Conservation (phyloP, 2,329 filamentous ascomycete genomes). For the Cryphonectria carpinicola region DNA sequence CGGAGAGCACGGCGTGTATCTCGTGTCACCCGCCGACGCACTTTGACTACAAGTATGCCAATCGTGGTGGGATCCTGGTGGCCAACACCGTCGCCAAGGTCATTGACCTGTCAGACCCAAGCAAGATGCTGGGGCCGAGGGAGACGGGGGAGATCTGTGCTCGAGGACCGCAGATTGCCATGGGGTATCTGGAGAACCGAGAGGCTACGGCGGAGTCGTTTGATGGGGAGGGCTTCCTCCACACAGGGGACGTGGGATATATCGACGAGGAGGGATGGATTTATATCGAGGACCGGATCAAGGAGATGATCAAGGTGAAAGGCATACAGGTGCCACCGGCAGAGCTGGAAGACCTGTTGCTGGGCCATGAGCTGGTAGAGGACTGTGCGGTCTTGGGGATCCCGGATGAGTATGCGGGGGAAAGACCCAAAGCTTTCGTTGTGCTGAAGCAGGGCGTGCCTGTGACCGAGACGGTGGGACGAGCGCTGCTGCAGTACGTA, state of each 20-base stretch:
- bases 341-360: constrained; percentile 37
- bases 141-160: constrained; percentile 52
- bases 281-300: constrained; percentile 63
- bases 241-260: constrained; percentile 61
- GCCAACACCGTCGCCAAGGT: constrained; percentile 64
- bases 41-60: constrained; percentile 60
- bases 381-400: constrained; percentile 66
- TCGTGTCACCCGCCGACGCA: constrained; percentile 61
- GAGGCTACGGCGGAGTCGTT: constrained; percentile 52
- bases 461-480: constrained; percentile 38
- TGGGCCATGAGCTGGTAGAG: constrained; percentile 45
- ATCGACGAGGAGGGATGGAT: constrained; percentile 61
- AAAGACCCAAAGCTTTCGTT: constrained; percentile 64
- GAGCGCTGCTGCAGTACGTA: constrained; percentile 51
- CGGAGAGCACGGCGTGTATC: constrained; percentile 65
- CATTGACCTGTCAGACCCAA: constrained; percentile 53
- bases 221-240: constrained; percentile 58
- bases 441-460: constrained; percentile 44
- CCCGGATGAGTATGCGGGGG: constrained; percentile 53
- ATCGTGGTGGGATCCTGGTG: constrained; percentile 59
- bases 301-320: constrained; percentile 53
- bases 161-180: constrained; percentile 50
- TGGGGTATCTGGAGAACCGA: constrained; percentile 52
- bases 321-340: constrained; percentile 39
- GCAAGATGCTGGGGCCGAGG: constrained; percentile 53